These are phyloP conservation scores for Lanmaoa pseudosensibilis DNA, from an alignment of 768 basidiomycete genomes.

Conservation along the genomic window DNA sequence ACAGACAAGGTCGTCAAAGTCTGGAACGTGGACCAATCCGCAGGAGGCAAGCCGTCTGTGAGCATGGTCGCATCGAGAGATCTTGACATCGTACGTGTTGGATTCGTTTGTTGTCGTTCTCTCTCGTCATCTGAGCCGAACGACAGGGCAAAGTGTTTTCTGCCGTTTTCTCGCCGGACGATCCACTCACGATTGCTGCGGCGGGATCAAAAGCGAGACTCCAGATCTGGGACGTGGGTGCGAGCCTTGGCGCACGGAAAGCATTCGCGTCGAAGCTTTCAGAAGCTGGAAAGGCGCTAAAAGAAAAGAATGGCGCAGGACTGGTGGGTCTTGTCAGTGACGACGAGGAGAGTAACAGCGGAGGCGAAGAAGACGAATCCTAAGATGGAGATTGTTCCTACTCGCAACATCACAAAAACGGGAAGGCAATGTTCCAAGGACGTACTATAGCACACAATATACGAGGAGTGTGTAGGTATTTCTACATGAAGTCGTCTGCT, in stretches of 20 bases:
- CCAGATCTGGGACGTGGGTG: slow-evolving; percentile 93
- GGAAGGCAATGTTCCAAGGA: background rate
- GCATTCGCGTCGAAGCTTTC: slow-evolving; percentile 78
- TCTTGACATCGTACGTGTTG: slow-evolving; percentile 79
- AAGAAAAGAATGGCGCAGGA: slow-evolving; percentile 65
- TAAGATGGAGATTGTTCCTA: slow-evolving; percentile 6
- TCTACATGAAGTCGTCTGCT: slow-evolving; percentile 89
- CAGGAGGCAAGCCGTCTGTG: slow-evolving; percentile 66
- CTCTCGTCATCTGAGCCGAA: background rate
- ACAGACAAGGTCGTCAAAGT: slow-evolving; percentile 94
- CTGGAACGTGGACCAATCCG: slow-evolving; percentile 84
- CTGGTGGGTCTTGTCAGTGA: slow-evolving; percentile 69
- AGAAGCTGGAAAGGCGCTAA: slow-evolving; percentile 65
- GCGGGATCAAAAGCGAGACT: slow-evolving; percentile 93
- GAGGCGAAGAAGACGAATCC: slow-evolving; percentile 37
- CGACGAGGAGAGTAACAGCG: slow-evolving; percentile 64
- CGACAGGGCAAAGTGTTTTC: slow-evolving; percentile 95
- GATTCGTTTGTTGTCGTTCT: background rate
- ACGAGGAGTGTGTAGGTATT: slow-evolving; percentile 17
- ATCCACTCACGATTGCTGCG: slow-evolving; percentile 89
- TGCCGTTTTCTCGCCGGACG: slow-evolving; percentile 87
- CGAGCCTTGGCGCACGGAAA: slow-evolving; percentile 79
- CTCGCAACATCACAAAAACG: slow-evolving; percentile 2
- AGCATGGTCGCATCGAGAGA: slow-evolving; percentile 86
- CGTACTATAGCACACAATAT: slow-evolving; percentile 16